These are phyloP conservation scores for Ustilaginoidea virens DNA, from an alignment of 2,329 filamentous ascomycete species.

Conservation along the genomic window DNA sequence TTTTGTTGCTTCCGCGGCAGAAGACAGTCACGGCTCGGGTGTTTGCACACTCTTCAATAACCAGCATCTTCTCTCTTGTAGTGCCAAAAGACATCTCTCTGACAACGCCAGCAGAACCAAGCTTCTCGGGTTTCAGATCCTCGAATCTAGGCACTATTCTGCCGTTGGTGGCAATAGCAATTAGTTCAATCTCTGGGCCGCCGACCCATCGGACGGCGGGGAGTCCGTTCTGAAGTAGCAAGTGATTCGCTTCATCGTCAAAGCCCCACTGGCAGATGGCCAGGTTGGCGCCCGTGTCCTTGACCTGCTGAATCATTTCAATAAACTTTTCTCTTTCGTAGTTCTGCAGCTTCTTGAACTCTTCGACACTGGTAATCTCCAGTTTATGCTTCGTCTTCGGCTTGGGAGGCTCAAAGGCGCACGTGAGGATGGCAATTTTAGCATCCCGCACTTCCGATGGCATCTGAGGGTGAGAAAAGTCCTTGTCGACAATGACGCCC, in stretches of 20 bases:
- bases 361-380: slow-evolving; percentile 90
- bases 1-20: slow-evolving; percentile 96
- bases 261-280: slow-evolving; percentile 99
- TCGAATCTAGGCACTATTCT: slow-evolving; percentile 96
- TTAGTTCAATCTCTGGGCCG: slow-evolving; percentile 93
- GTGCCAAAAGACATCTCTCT: slow-evolving; percentile 95
- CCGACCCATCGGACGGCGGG: slow-evolving; percentile 97
- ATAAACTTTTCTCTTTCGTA: slow-evolving; percentile 95
- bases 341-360: slow-evolving; percentile 93
- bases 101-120: slow-evolving; percentile 78
- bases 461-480: slow-evolving; percentile 99
- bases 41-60: slow-evolving; percentile 98
- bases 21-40: slow-evolving; percentile 93
- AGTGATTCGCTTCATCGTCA: slow-evolving; percentile 95
- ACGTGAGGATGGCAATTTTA: slow-evolving; percentile 94
- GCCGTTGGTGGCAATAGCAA: slow-evolving; percentile 96
- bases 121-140: slow-evolving; percentile 79
- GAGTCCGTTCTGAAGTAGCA: slow-evolving; percentile 88
- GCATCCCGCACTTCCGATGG: slow-evolving; percentile 87
- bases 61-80: slow-evolving; percentile 97
- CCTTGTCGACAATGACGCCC: slow-evolving; percentile 97
- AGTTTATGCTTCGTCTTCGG: slow-evolving; percentile 99
- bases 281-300: slow-evolving; percentile 90
- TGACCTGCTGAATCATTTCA: slow-evolving; percentile 98
- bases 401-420: slow-evolving; percentile 96